phyloP scores from a whole-genome alignment of 73 alveolate genomes.

The Tetrahymena borealis region DNA sequence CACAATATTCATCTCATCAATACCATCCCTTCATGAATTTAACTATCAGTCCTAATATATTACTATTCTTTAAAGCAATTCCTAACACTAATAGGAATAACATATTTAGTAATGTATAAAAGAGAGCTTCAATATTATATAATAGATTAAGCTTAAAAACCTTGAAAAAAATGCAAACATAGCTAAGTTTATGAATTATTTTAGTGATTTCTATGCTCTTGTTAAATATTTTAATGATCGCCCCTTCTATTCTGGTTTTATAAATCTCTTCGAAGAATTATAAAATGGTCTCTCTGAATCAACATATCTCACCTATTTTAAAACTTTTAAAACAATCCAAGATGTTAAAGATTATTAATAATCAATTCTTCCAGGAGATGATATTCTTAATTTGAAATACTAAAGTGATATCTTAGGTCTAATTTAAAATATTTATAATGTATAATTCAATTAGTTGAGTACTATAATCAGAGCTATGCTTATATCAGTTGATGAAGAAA shows the following conservation, averaged over 20 bases:
- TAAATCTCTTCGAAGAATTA: neutral
- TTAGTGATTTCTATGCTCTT: neutral
- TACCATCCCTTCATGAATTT: neutral
- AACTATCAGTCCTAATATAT: neutral
- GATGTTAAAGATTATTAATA: neutral
- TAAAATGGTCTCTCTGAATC: neutral
- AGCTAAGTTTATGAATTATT: neutral
- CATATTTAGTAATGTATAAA: neutral
- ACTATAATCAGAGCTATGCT: neutral
- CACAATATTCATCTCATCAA: neutral
- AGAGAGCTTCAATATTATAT: neutral
- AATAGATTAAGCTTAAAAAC: neutral
- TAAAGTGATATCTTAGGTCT: neutral
- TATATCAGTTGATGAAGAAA: neutral
- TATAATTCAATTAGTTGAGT: neutral
- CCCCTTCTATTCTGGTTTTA: neutral
- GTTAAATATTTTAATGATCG: neutral
- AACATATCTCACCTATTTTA: neutral
- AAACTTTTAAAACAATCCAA: neutral
- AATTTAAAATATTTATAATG: neutral
- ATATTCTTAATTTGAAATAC: neutral
- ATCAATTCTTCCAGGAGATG: neutral
- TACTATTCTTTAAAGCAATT: neutral
- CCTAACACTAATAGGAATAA: neutral
- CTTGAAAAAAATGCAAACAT: neutral